These are phyloP conservation scores for Nissolia schottii DNA, from an alignment of 306 rosid species.

Conservation along the genomic window DNA sequence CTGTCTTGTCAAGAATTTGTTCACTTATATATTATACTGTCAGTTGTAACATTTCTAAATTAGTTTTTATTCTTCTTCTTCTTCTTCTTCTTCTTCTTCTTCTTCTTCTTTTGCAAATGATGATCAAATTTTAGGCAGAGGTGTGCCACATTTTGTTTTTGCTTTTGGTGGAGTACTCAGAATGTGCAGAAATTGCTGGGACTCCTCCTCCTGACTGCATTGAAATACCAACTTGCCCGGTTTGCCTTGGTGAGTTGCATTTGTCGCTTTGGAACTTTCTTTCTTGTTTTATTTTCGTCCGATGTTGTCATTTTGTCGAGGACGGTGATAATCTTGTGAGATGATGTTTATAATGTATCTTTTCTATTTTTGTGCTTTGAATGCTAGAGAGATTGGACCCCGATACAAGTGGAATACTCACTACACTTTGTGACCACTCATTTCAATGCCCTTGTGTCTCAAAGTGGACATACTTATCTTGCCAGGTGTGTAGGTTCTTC, in stretches of 20 bases:
- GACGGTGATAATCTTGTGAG: neutral
- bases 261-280: neutral
- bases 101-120: neutral
- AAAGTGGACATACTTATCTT: constrained; percentile 88
- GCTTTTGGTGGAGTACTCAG: constrained; percentile 77
- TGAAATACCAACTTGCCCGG: constrained; percentile 90
- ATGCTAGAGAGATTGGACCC: constrained; percentile 85
- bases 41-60: too few relatives aligned
- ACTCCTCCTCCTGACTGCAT: constrained; percentile 70
- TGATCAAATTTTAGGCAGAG: constrained; percentile 63
- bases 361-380: constrained; percentile 23
- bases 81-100: neutral
- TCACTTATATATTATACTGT: too few relatives aligned
- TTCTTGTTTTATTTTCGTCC: neutral
- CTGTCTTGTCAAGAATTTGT: neutral
- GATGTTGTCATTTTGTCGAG: neutral
- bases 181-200: constrained; percentile 66
- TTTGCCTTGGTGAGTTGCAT: constrained; percentile 81
- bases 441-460: constrained; percentile 89
- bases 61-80: too few relatives aligned
- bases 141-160: constrained; percentile 75
- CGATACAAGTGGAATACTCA: constrained; percentile 70
- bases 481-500: constrained; percentile 60
- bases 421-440: constrained; percentile 86
- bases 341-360: constrained; percentile 1